These are phyloP conservation scores for Pleurotus salmoneostramineus DNA, from an alignment of 768 basidiomycete species.

Conservation along the genomic window DNA sequence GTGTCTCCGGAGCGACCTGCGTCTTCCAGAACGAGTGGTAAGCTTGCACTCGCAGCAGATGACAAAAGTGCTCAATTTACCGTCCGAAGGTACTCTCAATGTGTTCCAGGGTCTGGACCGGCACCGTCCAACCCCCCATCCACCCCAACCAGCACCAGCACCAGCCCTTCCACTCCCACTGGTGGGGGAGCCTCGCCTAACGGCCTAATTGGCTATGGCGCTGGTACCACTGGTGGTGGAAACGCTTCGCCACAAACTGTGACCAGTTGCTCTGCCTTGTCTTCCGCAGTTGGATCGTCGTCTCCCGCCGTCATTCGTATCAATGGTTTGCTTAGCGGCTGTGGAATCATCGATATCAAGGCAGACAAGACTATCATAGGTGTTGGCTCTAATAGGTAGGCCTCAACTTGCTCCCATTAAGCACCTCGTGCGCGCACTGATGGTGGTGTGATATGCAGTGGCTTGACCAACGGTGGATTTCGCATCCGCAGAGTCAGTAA, in stretches of 20 bases:
- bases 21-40: neutral
- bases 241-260: neutral
- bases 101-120: neutral
- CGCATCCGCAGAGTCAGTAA: conserved; percentile 2
- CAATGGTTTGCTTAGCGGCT: neutral
- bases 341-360: neutral
- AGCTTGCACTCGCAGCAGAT: too few relatives aligned
- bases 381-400: neutral
- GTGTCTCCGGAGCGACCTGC: neutral
- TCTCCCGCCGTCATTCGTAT: neutral
- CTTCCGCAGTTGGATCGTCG: neutral
- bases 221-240: neutral
- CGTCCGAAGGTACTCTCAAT: neutral
- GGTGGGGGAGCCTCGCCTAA: too few relatives aligned
- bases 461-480: neutral
- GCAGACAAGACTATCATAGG: conserved; percentile 2
- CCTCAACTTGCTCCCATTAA: too few relatives aligned
- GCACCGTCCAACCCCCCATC: neutral
- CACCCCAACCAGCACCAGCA: neutral
- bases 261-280: neutral
- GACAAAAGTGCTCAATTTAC: too few relatives aligned
- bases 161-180: neutral
- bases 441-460: neutral
- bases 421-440: neutral
- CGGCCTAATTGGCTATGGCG: conserved; percentile 1